phyloP scores from a whole-genome alignment of 2,329 filamentous ascomycete species.

The Penicillium sp. region DNA sequence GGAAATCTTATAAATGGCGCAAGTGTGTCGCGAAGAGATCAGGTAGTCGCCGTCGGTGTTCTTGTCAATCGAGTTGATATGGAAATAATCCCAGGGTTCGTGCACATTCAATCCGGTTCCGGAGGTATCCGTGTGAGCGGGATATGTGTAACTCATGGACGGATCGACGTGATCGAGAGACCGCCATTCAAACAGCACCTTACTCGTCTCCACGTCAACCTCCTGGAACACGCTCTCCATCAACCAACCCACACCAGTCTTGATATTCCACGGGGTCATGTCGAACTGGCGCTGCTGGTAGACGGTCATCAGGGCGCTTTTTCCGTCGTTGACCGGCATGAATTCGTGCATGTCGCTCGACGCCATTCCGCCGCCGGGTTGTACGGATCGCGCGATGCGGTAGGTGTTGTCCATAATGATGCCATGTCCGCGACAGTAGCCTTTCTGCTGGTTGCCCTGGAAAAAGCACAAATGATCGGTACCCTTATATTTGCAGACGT shows the following conservation, averaged over 20 bases:
- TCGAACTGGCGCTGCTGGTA: constrained; percentile 49
- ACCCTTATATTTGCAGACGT: constrained; percentile 52
- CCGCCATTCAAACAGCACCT: constrained; percentile 53
- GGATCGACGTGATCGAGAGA: constrained; percentile 53
- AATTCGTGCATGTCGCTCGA: constrained; percentile 58
- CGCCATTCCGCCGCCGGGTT: constrained; percentile 40
- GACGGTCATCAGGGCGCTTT: constrained; percentile 42
- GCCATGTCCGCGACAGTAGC: constrained; percentile 54
- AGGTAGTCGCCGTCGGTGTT: constrained; percentile 43
- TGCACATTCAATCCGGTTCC: constrained; percentile 50
- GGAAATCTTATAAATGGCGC: constrained; percentile 44
- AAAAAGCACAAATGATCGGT: constrained; percentile 55
- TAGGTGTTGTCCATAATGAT: constrained; percentile 55
- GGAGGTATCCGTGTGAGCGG: constrained; percentile 45
- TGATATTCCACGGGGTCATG: constrained; percentile 46
- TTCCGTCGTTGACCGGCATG: constrained; percentile 47
- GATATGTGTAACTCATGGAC: constrained; percentile 48
- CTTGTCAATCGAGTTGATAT: constrained; percentile 47
- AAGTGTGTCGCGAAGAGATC: constrained; percentile 44
- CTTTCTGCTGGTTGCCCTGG: constrained; percentile 53
- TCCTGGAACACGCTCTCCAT: constrained; percentile 57
- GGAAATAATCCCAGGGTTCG: constrained; percentile 49
- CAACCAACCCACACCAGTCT: constrained; percentile 51
- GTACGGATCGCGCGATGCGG: constrained; percentile 50
- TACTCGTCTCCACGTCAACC: constrained; percentile 51